A percentile compares a stretch with the other conserved stretches of the same genome.
Conservation (phyloP, 2,329 filamentous ascomycete species). For the Metarhizium humberi region DNA sequence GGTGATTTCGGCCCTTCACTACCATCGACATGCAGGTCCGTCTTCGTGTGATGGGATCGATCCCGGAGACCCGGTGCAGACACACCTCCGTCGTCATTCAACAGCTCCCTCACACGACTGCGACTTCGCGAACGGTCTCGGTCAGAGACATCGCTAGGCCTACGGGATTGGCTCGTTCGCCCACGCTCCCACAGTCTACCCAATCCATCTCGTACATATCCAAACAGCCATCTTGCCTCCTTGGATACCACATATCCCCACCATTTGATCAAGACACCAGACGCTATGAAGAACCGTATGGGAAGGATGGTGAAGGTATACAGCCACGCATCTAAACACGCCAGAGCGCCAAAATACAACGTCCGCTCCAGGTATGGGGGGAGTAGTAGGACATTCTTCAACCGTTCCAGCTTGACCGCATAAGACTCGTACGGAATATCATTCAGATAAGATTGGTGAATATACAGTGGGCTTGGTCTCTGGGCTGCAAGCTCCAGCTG, state of each 20-base stretch:
- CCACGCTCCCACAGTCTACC: slow-evolving; percentile 66
- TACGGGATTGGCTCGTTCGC: slow-evolving; percentile 29
- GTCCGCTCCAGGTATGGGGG: slow-evolving; percentile 76
- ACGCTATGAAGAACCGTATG: slow-evolving; percentile 73
- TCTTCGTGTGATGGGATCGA: neutral
- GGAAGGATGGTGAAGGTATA: slow-evolving; percentile 95
- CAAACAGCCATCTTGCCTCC: slow-evolving; percentile 62
- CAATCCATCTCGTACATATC: slow-evolving; percentile 71
- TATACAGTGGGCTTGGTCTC: slow-evolving; percentile 55
- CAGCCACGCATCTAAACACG: slow-evolving; percentile 91
- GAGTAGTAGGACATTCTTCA: slow-evolving; percentile 79
- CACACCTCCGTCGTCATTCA: slow-evolving; percentile 7
- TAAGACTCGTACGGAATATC: slow-evolving; percentile 82
- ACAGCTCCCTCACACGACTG: slow-evolving; percentile 23
- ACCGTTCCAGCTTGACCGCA: slow-evolving; percentile 80
- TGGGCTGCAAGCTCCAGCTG: slow-evolving; percentile 56
- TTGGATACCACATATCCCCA: slow-evolving; percentile 64
- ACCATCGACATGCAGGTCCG: slow-evolving; percentile 1
- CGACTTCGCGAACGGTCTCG: slow-evolving; percentile 29
- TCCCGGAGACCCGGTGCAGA: slow-evolving; percentile 6
- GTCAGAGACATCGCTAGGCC: slow-evolving; percentile 24
- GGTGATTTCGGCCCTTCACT: slow-evolving; percentile 7
- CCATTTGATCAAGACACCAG: slow-evolving; percentile 68
- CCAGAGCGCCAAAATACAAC: slow-evolving; percentile 78
- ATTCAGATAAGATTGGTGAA: slow-evolving; percentile 46